Conservation (phyloP, 2,329 filamentous ascomycete species). For the Raffaelea ambrosiae region DNA sequence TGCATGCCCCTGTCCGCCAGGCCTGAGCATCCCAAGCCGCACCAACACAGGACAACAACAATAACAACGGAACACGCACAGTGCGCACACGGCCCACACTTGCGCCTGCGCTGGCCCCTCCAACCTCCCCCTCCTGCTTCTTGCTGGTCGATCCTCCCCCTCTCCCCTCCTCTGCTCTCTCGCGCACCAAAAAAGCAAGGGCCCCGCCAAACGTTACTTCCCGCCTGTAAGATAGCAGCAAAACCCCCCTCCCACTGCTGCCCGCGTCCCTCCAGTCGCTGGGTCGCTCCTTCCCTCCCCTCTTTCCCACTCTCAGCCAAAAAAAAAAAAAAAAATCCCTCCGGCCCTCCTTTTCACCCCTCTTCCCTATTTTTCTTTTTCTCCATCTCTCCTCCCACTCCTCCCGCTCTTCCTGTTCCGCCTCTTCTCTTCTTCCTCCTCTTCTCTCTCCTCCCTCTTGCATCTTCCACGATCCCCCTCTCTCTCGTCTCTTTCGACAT, state of each 20-base stretch:
- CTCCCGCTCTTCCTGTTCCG: constrained; percentile 15
- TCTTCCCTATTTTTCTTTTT: constrained; percentile 13
- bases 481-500: constrained; percentile 11
- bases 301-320: constrained; percentile 14
- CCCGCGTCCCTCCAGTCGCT: no score
- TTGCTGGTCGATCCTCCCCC: constrained; percentile 6
- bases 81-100: no score
- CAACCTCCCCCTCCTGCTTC: not conserved
- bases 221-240: no score
- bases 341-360: constrained; percentile 10
- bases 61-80: no score
- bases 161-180: constrained; percentile 5
- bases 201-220: not conserved
- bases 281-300: constrained; percentile 6
- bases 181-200: not conserved
- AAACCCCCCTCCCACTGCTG: constrained; percentile 14
- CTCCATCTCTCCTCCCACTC: constrained; percentile 9
- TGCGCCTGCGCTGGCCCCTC: no score
- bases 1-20: no score
- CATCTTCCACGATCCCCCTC: not conserved
- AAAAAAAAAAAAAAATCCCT: constrained; percentile 4
- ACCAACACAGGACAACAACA: no score
- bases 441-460: not conserved
- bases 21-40: no score
- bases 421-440: constrained; percentile 17